Base-by-base conservation (phyloP, 441 rosid species). In the Aquilaria agallochum region DNA sequence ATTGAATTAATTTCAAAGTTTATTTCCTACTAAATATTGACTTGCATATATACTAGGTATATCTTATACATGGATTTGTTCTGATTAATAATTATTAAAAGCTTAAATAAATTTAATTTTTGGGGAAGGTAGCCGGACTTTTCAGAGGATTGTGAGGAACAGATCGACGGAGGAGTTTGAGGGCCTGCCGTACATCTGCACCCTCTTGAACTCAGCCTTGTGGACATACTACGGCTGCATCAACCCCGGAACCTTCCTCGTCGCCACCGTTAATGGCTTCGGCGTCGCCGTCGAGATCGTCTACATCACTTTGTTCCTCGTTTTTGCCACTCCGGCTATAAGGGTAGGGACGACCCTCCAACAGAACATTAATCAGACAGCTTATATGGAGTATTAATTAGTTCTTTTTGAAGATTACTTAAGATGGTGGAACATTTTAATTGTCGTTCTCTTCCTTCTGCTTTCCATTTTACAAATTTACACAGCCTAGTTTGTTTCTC, bases 161-260 rank as follows among this genome's bases (percentile, higher is more conserved):
- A 51, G 69, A 62, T 86, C 98, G 7, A 88, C 98, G 0, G 92
- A 86, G 65, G 81, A 88, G 0, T 90, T 83, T 59, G 86, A 85
- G 68, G 79, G 92, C 74, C 75, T 90, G 50, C 98, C 98, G 1
- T 93, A 86, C 71, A 59, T 90, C 7, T 86, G 91, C 70, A 85
- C 93, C 31, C 66, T 93, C 60, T 55, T 93, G 59, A 76, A 62
- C 63, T 68, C 90, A 53, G 78, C 83, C 15, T 63, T 86, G 14
- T 93, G 97, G 96, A 85, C 89, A 44, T 93, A 88, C 64, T 90
- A 90, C 51, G 97, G 98, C 9, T 68, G 83, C 11, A 83, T 75
- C 53, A 88, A 82, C 64, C 86, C 91, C 4, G 85, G 86, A 60
- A 84, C 76, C 33, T 57, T 63, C 50, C 74, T 93, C 48, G 87